Conservation (phyloP, 1,139 yeast genomes). For the Diutina catenulata region DNA sequence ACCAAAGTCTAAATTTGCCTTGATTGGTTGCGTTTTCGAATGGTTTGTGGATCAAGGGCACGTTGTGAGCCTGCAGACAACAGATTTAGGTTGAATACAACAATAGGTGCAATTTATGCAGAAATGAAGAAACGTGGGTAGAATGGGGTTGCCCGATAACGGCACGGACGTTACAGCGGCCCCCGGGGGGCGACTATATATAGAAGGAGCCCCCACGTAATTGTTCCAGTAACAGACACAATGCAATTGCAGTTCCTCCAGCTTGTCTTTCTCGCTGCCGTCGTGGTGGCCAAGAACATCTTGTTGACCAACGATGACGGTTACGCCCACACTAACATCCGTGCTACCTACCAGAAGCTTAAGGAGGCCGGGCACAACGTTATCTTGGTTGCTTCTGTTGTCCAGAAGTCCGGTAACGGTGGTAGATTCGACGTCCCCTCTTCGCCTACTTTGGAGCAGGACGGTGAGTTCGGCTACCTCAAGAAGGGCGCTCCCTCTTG, state of each 20-base stretch:
- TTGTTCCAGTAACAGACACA: too few relatives aligned
- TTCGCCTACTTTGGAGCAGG: constrained; percentile 25
- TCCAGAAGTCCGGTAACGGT: constrained; percentile 49
- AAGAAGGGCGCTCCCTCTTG: constrained; percentile 33
- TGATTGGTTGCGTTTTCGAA: too few relatives aligned
- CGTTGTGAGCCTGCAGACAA: too few relatives aligned
- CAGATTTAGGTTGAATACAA: too few relatives aligned
- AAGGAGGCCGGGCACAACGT: constrained; percentile 45
- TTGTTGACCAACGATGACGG: constrained; percentile 50
- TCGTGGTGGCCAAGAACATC: constrained; percentile 37
- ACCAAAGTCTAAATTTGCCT: too few relatives aligned
- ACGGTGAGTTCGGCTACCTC: constrained; percentile 32
- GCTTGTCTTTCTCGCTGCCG: not conserved
- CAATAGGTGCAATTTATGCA: too few relatives aligned
- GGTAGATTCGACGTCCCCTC: constrained; percentile 40
- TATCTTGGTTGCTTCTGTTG: constrained; percentile 43
- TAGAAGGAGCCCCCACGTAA: too few relatives aligned
- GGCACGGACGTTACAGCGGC: too few relatives aligned
- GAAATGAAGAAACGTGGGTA: too few relatives aligned
- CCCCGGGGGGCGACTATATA: too few relatives aligned
- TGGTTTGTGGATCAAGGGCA: too few relatives aligned
- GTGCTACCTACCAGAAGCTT: constrained; percentile 45
- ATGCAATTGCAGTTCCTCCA: constrained; percentile 1
- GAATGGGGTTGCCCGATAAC: too few relatives aligned
- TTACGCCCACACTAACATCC: constrained; percentile 47